A percentile compares a stretch with the other conserved stretches of the same genome.
Conservation (phyloP, 176 grass and related monocot species). For the Carex myosuroides region DNA sequence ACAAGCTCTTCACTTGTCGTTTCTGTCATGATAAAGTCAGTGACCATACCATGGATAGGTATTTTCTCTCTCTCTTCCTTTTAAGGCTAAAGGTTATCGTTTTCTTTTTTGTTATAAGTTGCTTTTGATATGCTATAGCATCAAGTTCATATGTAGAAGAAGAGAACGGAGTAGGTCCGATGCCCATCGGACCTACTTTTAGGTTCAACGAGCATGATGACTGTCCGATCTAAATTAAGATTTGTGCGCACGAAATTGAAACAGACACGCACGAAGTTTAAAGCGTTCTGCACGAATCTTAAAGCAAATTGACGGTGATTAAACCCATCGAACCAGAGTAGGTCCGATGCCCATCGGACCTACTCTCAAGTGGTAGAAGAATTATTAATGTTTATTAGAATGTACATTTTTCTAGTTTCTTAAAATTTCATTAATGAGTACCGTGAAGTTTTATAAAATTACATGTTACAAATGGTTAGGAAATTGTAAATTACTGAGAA, state of each 20-base stretch:
- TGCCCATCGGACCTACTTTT: too few species aligned
- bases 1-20: conserved; percentile 91
- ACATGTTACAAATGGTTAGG: background rate
- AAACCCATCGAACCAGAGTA: too few species aligned
- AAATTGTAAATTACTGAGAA: background rate
- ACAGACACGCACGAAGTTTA: too few species aligned
- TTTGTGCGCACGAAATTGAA: too few species aligned
- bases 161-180: too few species aligned
- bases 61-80: background rate
- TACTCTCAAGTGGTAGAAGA: too few species aligned
- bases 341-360: too few species aligned
- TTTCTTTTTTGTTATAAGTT: background rate
- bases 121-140: background rate
- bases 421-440: background rate
- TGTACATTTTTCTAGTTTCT: background rate
- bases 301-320: too few species aligned
- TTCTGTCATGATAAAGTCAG: conserved; percentile 99
- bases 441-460: background rate
- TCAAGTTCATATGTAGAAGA: background rate
- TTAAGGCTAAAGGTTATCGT: background rate
- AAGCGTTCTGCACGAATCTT: too few species aligned
- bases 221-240: too few species aligned
- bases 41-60: conserved; percentile 97
- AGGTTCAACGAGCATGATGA: too few species aligned
- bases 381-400: background rate